Evolutionary conservation across 768 basidiomycete genomes (phyloP), one percentile per base, ranked within the genome.

Genomic region (Phylloporus rhodoxanthus): DNA sequence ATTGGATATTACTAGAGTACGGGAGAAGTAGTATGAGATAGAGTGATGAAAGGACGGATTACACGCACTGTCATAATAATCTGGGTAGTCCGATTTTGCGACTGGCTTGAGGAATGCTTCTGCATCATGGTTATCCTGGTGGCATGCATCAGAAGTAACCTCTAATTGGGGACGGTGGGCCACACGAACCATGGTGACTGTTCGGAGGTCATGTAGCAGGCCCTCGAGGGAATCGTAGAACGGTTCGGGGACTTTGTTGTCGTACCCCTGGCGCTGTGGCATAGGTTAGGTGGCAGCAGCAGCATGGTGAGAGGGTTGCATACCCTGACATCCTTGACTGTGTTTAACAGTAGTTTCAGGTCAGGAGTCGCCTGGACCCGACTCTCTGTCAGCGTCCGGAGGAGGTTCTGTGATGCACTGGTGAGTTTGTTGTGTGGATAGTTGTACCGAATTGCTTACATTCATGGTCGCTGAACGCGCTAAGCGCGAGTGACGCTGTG

Each of bases 171-270:
- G 3, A 13, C 15, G 23, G 7, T 20, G 26, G 28, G 39, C 17
- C 45, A 45, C 34, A 75, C 76, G 57, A 60, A 84, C 83, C 68
- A 84, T 78, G 17, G 81, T 82, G 54, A 81, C 79, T 61, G 79
- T 85, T 62, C 86, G 85, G 55, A 99, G 77, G 75, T 99, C 96
- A 32, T 72, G 70, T 45, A 96, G 71, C 29, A 97, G 75, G 52
- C 89, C 87, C 62, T 99, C 96, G 44, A 98, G 76, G 0, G 90
- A 89, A 54, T 97, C 95, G 58, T 90, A 92, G 75, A 97, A 99
- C 14, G 87, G 82, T 62, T 96, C 93, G 14, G 84, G 77, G 17
- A 84, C 75, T 66, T 91, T 90, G 33, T 72, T 65, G 63, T 90
- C 87, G 55, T 80, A 72, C 41, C 67, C 65, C 61, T 73, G 69